phyloP scores from a whole-genome alignment of 2,329 filamentous ascomycete species.

The Ilyonectria robusta region DNA sequence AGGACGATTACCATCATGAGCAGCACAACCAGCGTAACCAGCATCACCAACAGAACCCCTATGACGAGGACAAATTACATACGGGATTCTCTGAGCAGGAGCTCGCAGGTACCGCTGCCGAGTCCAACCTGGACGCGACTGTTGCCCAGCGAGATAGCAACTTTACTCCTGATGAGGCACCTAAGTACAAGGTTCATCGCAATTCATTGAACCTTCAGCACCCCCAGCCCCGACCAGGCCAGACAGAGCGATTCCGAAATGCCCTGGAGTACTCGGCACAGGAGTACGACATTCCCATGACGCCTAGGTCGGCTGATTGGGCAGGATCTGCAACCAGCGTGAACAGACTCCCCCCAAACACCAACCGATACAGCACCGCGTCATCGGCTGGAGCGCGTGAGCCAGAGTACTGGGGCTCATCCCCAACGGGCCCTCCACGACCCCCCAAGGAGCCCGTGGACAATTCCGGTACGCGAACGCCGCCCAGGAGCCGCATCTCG shows the following conservation, averaged over 20 bases:
- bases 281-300: slow-evolving; percentile 73
- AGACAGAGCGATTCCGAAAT: slow-evolving; percentile 81
- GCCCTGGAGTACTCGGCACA: slow-evolving; percentile 81
- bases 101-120: slow-evolving; percentile 49
- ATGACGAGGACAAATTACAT: slow-evolving; percentile 73
- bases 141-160: slow-evolving; percentile 62
- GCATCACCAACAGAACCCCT: slow-evolving; percentile 55
- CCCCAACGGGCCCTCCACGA: slow-evolving; percentile 64
- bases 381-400: slow-evolving; percentile 54
- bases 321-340: slow-evolving; percentile 73
- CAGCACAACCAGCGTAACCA: slow-evolving; percentile 5
- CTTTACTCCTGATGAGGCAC: slow-evolving; percentile 76
- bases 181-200: slow-evolving; percentile 86
- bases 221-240: slow-evolving; percentile 81
- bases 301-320: slow-evolving; percentile 74
- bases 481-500: slow-evolving; percentile 64
- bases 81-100: slow-evolving; percentile 69
- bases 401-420: slow-evolving; percentile 62
- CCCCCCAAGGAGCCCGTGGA: slow-evolving; percentile 76
- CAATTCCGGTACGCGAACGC: slow-evolving; percentile 59
- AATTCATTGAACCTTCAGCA: slow-evolving; percentile 86
- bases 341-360: slow-evolving; percentile 63
- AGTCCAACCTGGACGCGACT: slow-evolving; percentile 45
- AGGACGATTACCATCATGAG: slow-evolving; percentile 65
- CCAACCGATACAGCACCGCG: slow-evolving; percentile 64